Percentiles rank a stretch among this genome's conserved stretches.
These are phyloP conservation scores for Penicillium sp. DNA, from an alignment of 2,329 filamentous ascomycete genomes.

Conservation along the genomic window DNA sequence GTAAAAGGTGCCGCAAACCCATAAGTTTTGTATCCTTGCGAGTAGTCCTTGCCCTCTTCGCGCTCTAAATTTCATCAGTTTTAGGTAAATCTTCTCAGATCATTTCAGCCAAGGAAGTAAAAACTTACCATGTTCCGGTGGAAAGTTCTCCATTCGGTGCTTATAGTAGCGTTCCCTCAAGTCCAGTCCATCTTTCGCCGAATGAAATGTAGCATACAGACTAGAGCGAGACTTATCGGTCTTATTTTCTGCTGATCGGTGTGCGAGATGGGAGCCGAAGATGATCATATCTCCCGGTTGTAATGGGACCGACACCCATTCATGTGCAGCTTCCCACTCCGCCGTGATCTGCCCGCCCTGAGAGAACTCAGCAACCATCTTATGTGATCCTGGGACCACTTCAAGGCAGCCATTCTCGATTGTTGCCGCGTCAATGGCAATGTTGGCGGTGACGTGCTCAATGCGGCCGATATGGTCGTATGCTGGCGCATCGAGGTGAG, in stretches of 20 bases:
- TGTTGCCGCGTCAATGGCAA: constrained; percentile 39
- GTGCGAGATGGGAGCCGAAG: constrained; percentile 40
- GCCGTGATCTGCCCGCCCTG: constrained; percentile 35
- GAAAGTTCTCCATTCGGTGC: constrained; percentile 29
- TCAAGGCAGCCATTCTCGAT: constrained; percentile 39
- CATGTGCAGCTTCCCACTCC: constrained; percentile 34
- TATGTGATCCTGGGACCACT: constrained; percentile 39
- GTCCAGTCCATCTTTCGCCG: constrained; percentile 22
- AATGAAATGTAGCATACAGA: constrained; percentile 35
- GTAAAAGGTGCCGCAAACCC: constrained; percentile 31
- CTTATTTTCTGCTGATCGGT: constrained; percentile 35
- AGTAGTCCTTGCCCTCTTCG: constrained; percentile 27
- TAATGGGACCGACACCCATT: constrained; percentile 36
- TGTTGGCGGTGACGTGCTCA: constrained; percentile 40
- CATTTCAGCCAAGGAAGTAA: background rate
- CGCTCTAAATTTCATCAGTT: constrained; percentile 17
- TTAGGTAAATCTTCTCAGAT: background rate
- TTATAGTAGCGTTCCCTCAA: constrained; percentile 29
- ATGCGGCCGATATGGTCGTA: constrained; percentile 41
- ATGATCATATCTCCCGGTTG: constrained; percentile 36
- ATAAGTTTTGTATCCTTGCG: constrained; percentile 26
- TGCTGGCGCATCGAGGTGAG: constrained; percentile 41
- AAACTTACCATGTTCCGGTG: constrained; percentile 31
- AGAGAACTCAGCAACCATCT: constrained; percentile 37
- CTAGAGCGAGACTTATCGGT: constrained; percentile 28